A percentile compares a stretch with the other conserved stretches of the same genome.
phyloP scores from a whole-genome alignment of 345 rosid genomes.

The Sonneratia alba region DNA sequence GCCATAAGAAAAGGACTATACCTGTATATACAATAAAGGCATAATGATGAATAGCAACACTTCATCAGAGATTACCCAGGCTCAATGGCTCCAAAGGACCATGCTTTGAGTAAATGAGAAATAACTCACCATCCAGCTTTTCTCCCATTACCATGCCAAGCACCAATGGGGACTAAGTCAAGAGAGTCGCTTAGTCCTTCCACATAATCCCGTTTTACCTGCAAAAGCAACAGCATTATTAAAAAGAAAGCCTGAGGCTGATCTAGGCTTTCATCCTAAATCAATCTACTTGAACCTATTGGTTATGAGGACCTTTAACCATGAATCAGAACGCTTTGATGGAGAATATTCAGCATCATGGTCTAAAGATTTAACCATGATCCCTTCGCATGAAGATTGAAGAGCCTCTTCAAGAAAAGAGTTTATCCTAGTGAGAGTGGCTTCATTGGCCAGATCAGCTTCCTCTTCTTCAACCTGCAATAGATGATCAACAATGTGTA shows the following conservation, averaged over 20 bases:
- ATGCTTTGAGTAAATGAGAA: background rate
- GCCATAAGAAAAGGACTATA: constrained; percentile 93
- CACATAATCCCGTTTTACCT: constrained; percentile 89
- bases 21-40: constrained; percentile 29
- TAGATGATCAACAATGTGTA: constrained; percentile 9
- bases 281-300: background rate
- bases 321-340: constrained; percentile 71
- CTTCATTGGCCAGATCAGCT: constrained; percentile 36
- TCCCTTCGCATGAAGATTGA: constrained; percentile 68
- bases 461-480: constrained; percentile 52
- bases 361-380: constrained; percentile 73
- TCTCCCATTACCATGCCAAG: constrained; percentile 92
- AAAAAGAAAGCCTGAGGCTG: background rate
- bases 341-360: constrained; percentile 64
- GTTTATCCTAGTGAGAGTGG: constrained; percentile 32
- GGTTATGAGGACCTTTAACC: constrained; percentile 62
- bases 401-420: constrained; percentile 66
- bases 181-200: constrained; percentile 72
- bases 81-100: background rate
- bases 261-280: background rate
- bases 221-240: constrained; percentile 14
- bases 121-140: constrained; percentile 81
- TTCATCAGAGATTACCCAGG: background rate
- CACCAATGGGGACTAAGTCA: constrained; percentile 91
- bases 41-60: background rate